A percentile compares a stretch with the other conserved stretches of the same genome.
These are phyloP conservation scores for Pyrenochaeta sp. DNA, from an alignment of 2,329 filamentous ascomycete genomes.

Conservation along the genomic window DNA sequence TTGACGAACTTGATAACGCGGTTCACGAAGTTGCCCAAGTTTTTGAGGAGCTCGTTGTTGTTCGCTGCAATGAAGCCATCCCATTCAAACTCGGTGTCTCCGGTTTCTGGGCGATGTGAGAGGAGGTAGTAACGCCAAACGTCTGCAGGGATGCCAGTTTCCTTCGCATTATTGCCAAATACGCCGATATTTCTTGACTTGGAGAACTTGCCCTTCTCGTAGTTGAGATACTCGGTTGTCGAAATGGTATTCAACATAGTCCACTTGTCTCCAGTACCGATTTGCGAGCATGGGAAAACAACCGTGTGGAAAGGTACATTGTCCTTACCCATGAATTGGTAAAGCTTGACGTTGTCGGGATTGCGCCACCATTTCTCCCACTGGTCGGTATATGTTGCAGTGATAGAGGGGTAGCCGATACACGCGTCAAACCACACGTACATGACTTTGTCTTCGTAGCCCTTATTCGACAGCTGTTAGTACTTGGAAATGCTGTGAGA, in stretches of 20 bases:
- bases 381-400: slow-evolving; percentile 84
- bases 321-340: slow-evolving; percentile 94
- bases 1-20: slow-evolving; percentile 74
- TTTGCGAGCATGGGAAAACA: slow-evolving; percentile 87
- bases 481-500: not conserved
- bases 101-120: slow-evolving; percentile 82
- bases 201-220: slow-evolving; percentile 75
- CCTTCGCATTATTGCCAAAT: slow-evolving; percentile 87
- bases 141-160: slow-evolving; percentile 83
- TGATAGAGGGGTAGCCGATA: slow-evolving; percentile 96
- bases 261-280: slow-evolving; percentile 87
- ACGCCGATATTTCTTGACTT: slow-evolving; percentile 91
- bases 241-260: slow-evolving; percentile 89
- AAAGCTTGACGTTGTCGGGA: slow-evolving; percentile 85
- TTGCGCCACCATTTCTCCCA: slow-evolving; percentile 97
- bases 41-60: slow-evolving; percentile 86
- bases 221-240: slow-evolving; percentile 75
- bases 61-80: slow-evolving; percentile 81
- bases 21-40: slow-evolving; percentile 69
- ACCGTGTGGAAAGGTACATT: slow-evolving; percentile 89
- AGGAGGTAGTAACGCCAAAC: slow-evolving; percentile 96
- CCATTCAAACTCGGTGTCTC: slow-evolving; percentile 93
- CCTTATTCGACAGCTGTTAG: slow-evolving; percentile 37
- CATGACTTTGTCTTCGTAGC: slow-evolving; percentile 80
- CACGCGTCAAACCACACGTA: slow-evolving; percentile 95